Conservation (phyloP, 768 basidiomycete genomes). For the Suillus subalutaceus region DNA sequence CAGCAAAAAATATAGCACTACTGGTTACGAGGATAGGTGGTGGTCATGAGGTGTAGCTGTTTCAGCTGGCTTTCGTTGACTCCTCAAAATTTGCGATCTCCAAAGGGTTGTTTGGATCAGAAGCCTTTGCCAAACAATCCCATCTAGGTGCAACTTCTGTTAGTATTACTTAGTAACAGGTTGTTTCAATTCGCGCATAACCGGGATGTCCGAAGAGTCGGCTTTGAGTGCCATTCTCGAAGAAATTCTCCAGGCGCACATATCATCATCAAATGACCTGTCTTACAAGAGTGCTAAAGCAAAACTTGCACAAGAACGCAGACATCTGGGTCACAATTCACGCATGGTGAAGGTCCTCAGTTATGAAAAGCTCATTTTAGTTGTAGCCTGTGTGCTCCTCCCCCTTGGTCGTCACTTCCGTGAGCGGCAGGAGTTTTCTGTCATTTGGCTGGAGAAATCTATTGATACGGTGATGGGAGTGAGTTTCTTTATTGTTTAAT, state of each 20-base stretch:
- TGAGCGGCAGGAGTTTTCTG: background rate
- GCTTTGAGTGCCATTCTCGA: background rate
- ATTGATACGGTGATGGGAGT: background rate
- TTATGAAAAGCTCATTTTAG: background rate
- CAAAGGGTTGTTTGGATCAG: slow-evolving; percentile 15
- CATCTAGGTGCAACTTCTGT: background rate
- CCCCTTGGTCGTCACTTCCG: background rate
- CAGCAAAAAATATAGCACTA: background rate
- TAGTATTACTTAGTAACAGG: too few species aligned
- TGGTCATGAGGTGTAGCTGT: background rate
- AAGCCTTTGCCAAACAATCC: slow-evolving; percentile 13
- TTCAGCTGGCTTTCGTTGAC: background rate
- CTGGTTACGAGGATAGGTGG: background rate
- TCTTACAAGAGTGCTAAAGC: background rate
- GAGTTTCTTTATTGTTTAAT: background rate
- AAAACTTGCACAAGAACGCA: background rate
- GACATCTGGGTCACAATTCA: background rate
- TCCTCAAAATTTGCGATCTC: slow-evolving; percentile 8
- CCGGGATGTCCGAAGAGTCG: background rate
- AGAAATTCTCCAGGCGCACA: background rate
- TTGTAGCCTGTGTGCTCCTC: background rate
- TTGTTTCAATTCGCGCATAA: background rate
- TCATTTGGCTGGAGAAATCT: background rate
- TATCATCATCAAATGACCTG: background rate
- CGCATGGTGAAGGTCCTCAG: background rate